These are phyloP conservation scores for Ceriops zippeliana DNA, from an alignment of 345 rosid genomes.

Conservation along the genomic window DNA sequence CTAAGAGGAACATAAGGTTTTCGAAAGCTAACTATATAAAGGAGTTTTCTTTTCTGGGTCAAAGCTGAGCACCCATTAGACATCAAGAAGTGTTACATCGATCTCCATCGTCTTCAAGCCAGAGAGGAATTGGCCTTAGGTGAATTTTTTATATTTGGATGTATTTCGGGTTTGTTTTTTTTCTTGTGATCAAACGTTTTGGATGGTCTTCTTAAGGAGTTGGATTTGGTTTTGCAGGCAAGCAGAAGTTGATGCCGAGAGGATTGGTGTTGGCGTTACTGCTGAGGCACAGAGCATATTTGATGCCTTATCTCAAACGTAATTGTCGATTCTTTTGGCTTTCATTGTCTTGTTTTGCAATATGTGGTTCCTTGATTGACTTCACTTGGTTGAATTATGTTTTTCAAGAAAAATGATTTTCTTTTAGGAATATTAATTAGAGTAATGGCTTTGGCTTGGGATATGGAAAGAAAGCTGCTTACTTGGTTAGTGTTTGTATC, in stretches of 20 bases:
- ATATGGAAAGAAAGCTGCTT: not conserved
- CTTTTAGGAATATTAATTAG: not conserved
- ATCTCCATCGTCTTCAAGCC: slow-evolving; percentile 57
- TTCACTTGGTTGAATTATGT: not conserved
- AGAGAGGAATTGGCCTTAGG: slow-evolving; percentile 81
- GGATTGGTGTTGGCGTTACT: slow-evolving; percentile 92
- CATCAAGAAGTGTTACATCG: slow-evolving; percentile 52
- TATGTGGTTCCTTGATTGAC: not conserved
- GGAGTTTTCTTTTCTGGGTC: slow-evolving; percentile 56
- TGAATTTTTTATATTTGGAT: slow-evolving; percentile 13
- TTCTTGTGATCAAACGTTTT: not conserved
- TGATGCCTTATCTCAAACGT: slow-evolving; percentile 94
- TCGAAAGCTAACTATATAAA: slow-evolving; percentile 73
- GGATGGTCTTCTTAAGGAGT: not conserved
- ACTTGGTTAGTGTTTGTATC: not conserved
- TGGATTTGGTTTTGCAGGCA: slow-evolving; percentile 45
- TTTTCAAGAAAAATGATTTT: no score
- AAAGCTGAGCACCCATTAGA: slow-evolving; percentile 81
- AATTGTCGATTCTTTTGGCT: slow-evolving; percentile 6
- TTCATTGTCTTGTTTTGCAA: not conserved
- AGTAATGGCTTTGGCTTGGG: not conserved
- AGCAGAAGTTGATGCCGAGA: slow-evolving; percentile 81
- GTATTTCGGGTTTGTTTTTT: not conserved
- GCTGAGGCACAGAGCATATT: slow-evolving; percentile 79
- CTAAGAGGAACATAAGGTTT: slow-evolving; percentile 55